Conservation (phyloP, 495 filamentous ascomycete species). For the Talaromyces stipitatus region DNA sequence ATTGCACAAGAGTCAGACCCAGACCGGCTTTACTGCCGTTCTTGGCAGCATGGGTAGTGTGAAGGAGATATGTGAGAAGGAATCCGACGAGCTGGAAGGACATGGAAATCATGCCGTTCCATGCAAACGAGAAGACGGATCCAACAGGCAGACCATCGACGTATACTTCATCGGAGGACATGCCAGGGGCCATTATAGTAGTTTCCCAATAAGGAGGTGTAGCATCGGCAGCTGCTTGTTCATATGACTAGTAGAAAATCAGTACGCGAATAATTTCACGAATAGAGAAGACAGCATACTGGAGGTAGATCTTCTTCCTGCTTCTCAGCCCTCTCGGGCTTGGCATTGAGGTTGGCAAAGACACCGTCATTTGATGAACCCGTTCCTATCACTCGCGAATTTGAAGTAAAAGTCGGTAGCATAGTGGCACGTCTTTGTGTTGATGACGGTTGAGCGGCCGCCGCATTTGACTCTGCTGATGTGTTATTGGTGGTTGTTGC, state of each 20-base stretch:
- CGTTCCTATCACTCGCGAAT: conserved; percentile 47
- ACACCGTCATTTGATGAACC: conserved; percentile 73
- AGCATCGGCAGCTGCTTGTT: conserved; percentile 95
- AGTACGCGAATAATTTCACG: conserved; percentile 13
- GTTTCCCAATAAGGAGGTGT: conserved; percentile 99
- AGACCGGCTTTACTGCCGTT: conserved; percentile 92
- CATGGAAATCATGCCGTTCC: conserved; percentile 98
- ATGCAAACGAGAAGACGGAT: conserved; percentile 89
- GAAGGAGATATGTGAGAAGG: conserved; percentile 93
- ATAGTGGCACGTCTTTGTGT: conserved; percentile 44
- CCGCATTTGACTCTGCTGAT: conserved; percentile 28
- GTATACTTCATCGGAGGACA: conserved; percentile 83
- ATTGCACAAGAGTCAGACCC: conserved; percentile 93
- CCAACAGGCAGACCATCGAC: conserved; percentile 95
- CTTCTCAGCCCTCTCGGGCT: conserved; percentile 79
- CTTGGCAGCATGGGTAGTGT: conserved; percentile 96
- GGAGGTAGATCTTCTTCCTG: conserved; percentile 83
- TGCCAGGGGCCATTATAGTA: conserved; percentile 87
- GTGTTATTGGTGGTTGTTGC: conserved; percentile 18
- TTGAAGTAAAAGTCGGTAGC: conserved; percentile 39
- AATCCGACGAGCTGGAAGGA: conserved; percentile 97
- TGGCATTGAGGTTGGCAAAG: conserved; percentile 89
- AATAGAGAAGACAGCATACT: conserved; percentile 47
- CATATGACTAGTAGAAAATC: conserved; percentile 65
- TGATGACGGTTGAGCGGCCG: conserved; percentile 14